Evolutionary conservation across 305 asterid species (phyloP), one percentile per base, ranked within the genome.

Genomic region (Nicotiana rustica): DNA sequence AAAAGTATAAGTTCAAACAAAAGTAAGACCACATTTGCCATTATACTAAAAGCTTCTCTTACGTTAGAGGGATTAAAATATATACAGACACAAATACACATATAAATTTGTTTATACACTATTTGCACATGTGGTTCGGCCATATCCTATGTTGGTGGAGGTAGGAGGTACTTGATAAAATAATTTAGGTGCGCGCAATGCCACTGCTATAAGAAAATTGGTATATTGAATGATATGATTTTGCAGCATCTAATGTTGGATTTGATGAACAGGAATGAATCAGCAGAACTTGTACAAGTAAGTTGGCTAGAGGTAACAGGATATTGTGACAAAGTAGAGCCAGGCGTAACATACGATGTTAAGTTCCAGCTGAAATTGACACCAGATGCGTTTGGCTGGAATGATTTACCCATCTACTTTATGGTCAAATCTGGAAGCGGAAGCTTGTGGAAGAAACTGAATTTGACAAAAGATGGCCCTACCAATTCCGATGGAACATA

Each of bases 231-330:
- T 21, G 35, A 10, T 61, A 21, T 62, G 31, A 62, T 62, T 19
- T 3, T 62, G 10, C 17, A 21, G 10, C 2, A 21, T 14, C 7
- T 13, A 21, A 47, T 13, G 62, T 47, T 73, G 19, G 6, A 70
- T 44, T 49, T 71, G 38, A 47, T 73, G 62, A 47, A 3, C 79
- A 73, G 79, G 41, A 4, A 47, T 2, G 18, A 12, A 3, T 4
- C 21, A 49, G 79, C 79, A 14, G 35, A 31, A 47, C 79, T 73
- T 49, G 62, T 73, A 73, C 79, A 73, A 73, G 79, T 73, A 49
- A 73, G 79, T 73, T 73, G 79, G 79, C 79, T 73, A 73, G 79
- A 73, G 79, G 62, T 73, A 25, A 73, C 79, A 73, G 79, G 79
- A 7, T 73, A 38, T 19, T 73, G 44, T 73, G 64, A 73, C 62